These are phyloP conservation scores for Cladochytrium replicatum DNA, from an alignment of 192 early-diverging fungal species.

Conservation along the genomic window DNA sequence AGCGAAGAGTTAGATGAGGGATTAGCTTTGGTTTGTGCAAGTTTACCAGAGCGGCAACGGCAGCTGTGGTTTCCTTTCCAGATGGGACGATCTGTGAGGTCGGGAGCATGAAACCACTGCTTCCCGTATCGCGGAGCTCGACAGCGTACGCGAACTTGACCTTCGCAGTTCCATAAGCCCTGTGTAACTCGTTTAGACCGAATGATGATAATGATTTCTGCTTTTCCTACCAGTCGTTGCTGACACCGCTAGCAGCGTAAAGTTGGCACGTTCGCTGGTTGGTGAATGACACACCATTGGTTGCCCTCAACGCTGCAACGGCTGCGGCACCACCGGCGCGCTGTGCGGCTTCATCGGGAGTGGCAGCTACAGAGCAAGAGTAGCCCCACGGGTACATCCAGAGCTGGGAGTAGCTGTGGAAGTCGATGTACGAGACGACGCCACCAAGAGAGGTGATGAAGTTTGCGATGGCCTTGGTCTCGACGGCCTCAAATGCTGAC, in stretches of 20 bases:
- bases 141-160: constrained; percentile 44
- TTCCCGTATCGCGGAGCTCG: constrained; percentile 44
- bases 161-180: constrained; percentile 18
- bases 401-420: constrained; percentile 47
- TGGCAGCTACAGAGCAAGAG: too few relatives aligned
- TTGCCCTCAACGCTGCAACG: constrained; percentile 13
- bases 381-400: constrained; percentile 44
- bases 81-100: constrained; percentile 45
- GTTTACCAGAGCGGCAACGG: too few relatives aligned
- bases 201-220: neutral
- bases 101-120: constrained; percentile 43
- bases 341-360: constrained; percentile 2
- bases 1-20: too few relatives aligned
- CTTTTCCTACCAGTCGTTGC: constrained; percentile 37
- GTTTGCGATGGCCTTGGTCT: constrained; percentile 30
- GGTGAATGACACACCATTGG: constrained; percentile 6
- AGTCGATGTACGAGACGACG: constrained; percentile 29
- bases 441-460: constrained; percentile 29
- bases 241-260: constrained; percentile 44
- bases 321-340: too few relatives aligned
- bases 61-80: too few relatives aligned
- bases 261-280: constrained; percentile 27
- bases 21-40: too few relatives aligned
- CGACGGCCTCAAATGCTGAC: constrained; percentile 23
- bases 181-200: constrained; percentile 7